Evolutionary conservation across 345 rosid species (phyloP), one percentile per base, ranked within the genome.

Genomic region (Pistacia vera): DNA sequence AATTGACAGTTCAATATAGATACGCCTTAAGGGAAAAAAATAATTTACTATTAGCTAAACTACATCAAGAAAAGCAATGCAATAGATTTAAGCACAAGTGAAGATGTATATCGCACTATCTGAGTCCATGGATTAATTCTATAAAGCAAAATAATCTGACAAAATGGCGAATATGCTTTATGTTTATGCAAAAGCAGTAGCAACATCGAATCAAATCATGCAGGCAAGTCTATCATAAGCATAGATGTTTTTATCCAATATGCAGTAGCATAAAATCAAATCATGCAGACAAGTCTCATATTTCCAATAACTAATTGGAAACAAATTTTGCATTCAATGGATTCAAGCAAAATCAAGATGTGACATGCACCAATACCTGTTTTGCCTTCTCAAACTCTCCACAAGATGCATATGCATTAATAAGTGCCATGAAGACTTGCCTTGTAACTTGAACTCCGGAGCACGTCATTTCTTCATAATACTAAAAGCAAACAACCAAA

Each of bases 371-470:
- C 28, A 66, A 41, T 85, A 96, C 99, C 98, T 86, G 88, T 81
- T 91, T 92, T 68, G 99, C 94, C 83, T 92, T 92, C 80, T 91
- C 97, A 86, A 90, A 83, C 68, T 86, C 85, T 66, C 97, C 93
- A 76, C 86, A 88, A 70, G 85, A 67, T 82, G 89, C 84, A 81
- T 90, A 92, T 74, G 97, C 99, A 83, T 84, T 91, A 73, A 95
- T 81, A 4, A 90, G 90, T 51, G 90, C 83, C 94, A 90, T 91
- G 80, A 69, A 92, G 62, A 88, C 66, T 28, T 88, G 78, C 87
- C 89, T 93, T n/a, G 91, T 83, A 52, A 59, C 61, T 77, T 72
- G 85, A 79, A 88, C 65, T 78, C 89, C 85, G 12, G 79, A 51
- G 70, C 38, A 16, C 79, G 79, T 82, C 86, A 87, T 63, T 78